phyloP scores from a whole-genome alignment of 352 stramenopile species.

The Phytophthora ramorum region DNA sequence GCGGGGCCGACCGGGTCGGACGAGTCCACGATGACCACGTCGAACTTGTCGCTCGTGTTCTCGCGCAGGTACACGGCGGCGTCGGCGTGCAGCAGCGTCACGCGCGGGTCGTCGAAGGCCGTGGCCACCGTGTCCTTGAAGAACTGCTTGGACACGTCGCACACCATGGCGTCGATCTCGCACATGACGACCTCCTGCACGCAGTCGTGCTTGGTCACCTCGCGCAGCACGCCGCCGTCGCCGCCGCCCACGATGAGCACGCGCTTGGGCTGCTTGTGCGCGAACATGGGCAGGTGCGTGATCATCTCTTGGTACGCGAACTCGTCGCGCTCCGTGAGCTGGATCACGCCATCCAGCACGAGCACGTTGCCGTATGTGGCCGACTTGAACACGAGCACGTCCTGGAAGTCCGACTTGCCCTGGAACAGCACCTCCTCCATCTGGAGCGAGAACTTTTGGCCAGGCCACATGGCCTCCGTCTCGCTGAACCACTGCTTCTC shows the following conservation, averaged over 20 bases:
- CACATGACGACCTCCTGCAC: slow-evolving; percentile 98
- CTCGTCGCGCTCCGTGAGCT: slow-evolving; percentile 98
- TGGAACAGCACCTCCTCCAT: slow-evolving; percentile 95
- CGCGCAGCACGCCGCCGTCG: slow-evolving; percentile 97
- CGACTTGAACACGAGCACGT: slow-evolving; percentile 99
- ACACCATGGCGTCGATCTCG: slow-evolving; percentile 99
- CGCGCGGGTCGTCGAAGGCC: slow-evolving; percentile 95
- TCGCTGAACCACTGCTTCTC: slow-evolving; percentile 95
- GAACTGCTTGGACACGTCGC: slow-evolving; percentile 95
- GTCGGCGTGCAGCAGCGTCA: slow-evolving; percentile 94
- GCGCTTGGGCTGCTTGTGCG: slow-evolving; percentile 95
- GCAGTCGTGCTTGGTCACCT: slow-evolving; percentile 94
- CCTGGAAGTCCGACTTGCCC: slow-evolving; percentile 97
- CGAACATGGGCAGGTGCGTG: slow-evolving; percentile 97
- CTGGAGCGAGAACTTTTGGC: slow-evolving; percentile 93
- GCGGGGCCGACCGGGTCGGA: slow-evolving; percentile 96
- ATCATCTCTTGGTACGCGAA: slow-evolving; percentile 99
- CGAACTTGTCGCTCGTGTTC: slow-evolving; percentile 90
- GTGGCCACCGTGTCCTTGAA: slow-evolving; percentile 91
- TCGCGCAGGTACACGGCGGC: slow-evolving; percentile 90
- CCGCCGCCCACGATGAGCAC: slow-evolving; percentile 98
- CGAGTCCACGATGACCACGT: slow-evolving; percentile 98
- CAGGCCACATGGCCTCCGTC: slow-evolving; percentile 95
- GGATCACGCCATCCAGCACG: slow-evolving; percentile 99
- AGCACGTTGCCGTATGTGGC: slow-evolving; percentile 97